Percentiles rank a stretch among this genome's conserved stretches.
phyloP scores from a whole-genome alignment of 164 flowering plant genomes.

The Hamamelis virginiana region DNA sequence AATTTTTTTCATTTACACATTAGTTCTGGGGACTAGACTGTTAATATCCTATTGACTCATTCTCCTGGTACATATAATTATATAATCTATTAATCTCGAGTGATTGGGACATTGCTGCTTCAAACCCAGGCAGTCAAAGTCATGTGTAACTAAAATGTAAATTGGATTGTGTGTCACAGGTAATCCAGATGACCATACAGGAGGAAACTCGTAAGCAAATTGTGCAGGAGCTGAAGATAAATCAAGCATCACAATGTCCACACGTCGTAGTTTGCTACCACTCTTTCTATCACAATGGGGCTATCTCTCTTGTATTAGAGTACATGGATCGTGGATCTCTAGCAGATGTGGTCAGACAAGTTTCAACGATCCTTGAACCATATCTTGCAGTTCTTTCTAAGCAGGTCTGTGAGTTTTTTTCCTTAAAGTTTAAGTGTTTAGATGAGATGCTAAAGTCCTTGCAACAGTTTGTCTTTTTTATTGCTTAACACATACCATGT shows the following conservation, averaged over 20 bases:
- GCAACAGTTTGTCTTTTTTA: background rate
- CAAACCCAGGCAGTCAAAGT: background rate
- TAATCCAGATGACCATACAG: conserved; percentile 91
- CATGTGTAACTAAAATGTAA: background rate
- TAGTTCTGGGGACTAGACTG: too few species aligned
- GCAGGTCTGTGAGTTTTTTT: conserved; percentile 50
- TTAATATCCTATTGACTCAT: too few species aligned
- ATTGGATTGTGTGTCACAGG: conserved; percentile 42
- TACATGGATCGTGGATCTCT: conserved; percentile 99
- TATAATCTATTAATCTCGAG: too few species aligned
- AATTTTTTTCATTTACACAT: too few species aligned
- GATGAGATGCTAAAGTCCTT: background rate
- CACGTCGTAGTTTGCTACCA: conserved; percentile 88
- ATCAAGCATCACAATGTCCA: conserved; percentile 84
- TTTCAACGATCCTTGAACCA: conserved; percentile 93
- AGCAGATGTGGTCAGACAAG: conserved; percentile 79
- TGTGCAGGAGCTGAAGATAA: conserved; percentile 95
- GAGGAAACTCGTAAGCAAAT: conserved; percentile 94
- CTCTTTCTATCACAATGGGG: conserved; percentile 96
- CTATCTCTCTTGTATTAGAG: conserved; percentile 88
- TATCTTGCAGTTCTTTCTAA: conserved; percentile 94
- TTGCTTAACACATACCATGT: background rate
- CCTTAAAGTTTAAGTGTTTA: background rate
- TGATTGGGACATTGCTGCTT: background rate
- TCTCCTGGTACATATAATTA: too few species aligned